phyloP scores from a whole-genome alignment of 2,329 filamentous ascomycete species.

The Scedosporium dehoogii region DNA sequence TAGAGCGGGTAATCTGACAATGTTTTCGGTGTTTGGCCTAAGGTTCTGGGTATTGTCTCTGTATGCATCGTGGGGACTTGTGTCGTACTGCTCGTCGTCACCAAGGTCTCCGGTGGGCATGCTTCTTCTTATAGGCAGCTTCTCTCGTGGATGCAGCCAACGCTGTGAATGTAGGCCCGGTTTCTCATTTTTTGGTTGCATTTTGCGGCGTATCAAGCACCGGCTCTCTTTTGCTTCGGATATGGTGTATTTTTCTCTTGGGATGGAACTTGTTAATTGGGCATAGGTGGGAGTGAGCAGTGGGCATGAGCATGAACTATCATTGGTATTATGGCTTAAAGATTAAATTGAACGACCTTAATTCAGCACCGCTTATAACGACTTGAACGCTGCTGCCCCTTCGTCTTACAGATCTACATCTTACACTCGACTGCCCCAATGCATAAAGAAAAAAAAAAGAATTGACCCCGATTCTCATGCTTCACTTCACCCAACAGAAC shows the following conservation, averaged over 20 bases:
- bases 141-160: neutral
- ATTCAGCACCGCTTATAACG: too few species aligned
- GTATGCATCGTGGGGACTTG: conserved; percentile 56
- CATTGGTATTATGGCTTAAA: too few species aligned
- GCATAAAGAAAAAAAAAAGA: too few species aligned
- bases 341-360: too few species aligned
- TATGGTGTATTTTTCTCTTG: neutral
- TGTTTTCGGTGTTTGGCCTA: neutral
- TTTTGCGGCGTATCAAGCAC: neutral
- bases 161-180: too few species aligned
- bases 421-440: too few species aligned
- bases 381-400: too few species aligned
- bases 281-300: too few species aligned
- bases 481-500: conserved; percentile 41
- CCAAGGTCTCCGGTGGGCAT: conserved; percentile 19
- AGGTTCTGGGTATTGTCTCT: conserved; percentile 55
- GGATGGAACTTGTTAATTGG: neutral
- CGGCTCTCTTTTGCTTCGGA: neutral
- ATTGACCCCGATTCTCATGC: neutral
- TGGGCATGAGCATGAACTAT: too few species aligned
- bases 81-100: conserved; percentile 48
- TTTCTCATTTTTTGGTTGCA: neutral
- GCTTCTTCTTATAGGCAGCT: neutral
- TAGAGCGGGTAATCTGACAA: neutral
- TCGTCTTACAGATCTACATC: too few species aligned